Percentiles rank a stretch among this genome's conserved stretches.
phyloP scores from a whole-genome alignment of 2,329 filamentous ascomycete species.

The Zarea fungicola region DNA sequence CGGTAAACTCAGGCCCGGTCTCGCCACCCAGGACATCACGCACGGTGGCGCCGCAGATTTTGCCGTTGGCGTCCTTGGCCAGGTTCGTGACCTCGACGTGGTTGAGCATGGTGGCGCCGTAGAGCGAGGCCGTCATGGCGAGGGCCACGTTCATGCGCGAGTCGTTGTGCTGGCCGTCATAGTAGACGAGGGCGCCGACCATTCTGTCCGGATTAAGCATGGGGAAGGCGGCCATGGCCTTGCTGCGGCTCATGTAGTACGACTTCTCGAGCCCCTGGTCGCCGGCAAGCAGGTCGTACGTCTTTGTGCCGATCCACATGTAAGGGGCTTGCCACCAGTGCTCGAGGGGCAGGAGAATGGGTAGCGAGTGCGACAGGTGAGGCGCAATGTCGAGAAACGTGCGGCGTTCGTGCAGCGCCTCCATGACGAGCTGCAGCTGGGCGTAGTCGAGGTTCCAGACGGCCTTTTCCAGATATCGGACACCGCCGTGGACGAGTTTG shows the following conservation, averaged over 20 bases:
- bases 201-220: constrained; percentile 70
- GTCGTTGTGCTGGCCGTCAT: constrained; percentile 83
- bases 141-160: constrained; percentile 83
- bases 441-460: constrained; percentile 81
- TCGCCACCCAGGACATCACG: constrained; percentile 56
- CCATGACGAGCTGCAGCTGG: constrained; percentile 75
- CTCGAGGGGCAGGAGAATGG: constrained; percentile 77
- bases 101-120: constrained; percentile 75
- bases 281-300: constrained; percentile 76
- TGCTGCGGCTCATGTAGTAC: constrained; percentile 73
- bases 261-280: constrained; percentile 79
- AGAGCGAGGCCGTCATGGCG: constrained; percentile 73
- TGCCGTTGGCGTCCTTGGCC: constrained; percentile 65
- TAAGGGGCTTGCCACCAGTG: constrained; percentile 80
- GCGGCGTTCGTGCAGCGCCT: constrained; percentile 75
- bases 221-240: constrained; percentile 72
- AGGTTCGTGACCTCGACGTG: constrained; percentile 73
- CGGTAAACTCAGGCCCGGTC: constrained; percentile 60
- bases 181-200: constrained; percentile 77
- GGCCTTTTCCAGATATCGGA: constrained; percentile 81
- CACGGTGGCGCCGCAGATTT: constrained; percentile 59
- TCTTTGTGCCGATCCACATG: constrained; percentile 66
- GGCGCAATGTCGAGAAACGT: constrained; percentile 80
- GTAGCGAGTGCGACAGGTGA: constrained; percentile 74
- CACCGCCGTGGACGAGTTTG: constrained; percentile 80